These are phyloP conservation scores for Tolypocladium nubicola DNA, from an alignment of 2,329 filamentous ascomycete genomes.

Conservation along the genomic window DNA sequence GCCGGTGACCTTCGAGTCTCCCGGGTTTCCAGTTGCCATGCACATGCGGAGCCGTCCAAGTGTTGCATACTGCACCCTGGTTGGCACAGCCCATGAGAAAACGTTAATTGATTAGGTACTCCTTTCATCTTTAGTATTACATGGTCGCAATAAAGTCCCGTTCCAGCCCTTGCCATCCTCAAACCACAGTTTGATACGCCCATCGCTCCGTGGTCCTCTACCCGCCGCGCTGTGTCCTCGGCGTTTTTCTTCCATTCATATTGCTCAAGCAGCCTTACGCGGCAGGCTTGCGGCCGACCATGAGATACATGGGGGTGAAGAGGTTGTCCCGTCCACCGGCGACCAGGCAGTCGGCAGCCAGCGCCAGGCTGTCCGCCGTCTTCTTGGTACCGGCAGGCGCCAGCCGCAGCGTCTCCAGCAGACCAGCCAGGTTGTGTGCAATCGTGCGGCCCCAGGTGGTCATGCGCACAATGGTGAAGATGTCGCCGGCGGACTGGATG, in stretches of 20 bases:
- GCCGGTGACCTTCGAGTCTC: background rate
- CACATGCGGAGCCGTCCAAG: background rate
- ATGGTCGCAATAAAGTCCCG: background rate
- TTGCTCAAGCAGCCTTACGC: conserved; percentile 1
- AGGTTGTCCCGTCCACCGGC: conserved; percentile 79
- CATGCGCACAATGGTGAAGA: conserved; percentile 80
- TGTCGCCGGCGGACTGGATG: conserved; percentile 67
- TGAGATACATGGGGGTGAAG: conserved; percentile 98
- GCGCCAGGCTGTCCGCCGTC: conserved; percentile 81
- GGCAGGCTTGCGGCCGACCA: conserved; percentile 78
- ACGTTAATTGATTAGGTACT: background rate
- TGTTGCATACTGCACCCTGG: no score
- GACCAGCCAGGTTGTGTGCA: conserved; percentile 66
- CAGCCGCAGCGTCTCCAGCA: conserved; percentile 63
- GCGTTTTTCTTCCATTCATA: no score
- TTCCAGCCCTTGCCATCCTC: background rate
- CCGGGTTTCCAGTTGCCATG: background rate
- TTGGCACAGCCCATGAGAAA: background rate
- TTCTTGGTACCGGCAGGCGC: conserved; percentile 81
- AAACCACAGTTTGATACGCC: background rate
- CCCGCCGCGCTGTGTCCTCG: no score
- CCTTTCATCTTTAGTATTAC: background rate
- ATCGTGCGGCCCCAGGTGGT: conserved; percentile 69
- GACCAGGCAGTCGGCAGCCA: conserved; percentile 75
- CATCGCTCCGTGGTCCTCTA: background rate